These are phyloP conservation scores for Abrus precatorius DNA, from an alignment of 306 rosid species.

Conservation along the genomic window DNA sequence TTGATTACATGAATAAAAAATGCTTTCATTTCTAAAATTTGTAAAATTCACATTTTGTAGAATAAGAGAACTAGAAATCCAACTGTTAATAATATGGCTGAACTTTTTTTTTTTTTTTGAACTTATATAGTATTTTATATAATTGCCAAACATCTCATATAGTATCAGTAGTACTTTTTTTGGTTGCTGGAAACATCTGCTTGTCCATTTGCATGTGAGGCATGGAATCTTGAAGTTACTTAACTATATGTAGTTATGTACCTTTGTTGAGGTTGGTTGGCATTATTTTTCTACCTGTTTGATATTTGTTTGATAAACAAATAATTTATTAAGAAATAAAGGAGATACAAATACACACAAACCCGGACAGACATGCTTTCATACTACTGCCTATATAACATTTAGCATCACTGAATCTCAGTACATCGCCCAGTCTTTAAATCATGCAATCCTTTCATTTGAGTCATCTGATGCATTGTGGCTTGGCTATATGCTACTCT, in stretches of 20 bases:
- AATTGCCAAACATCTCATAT: constrained; percentile 9
- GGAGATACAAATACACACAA: too few species aligned
- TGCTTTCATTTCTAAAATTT: constrained; percentile 29
- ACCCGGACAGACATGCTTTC: too few species aligned
- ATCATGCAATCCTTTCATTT: constrained; percentile 31
- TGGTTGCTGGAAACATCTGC: constrained; percentile 40
- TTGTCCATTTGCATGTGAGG: constrained; percentile 7
- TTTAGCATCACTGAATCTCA: not conserved
- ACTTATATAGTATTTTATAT: constrained; percentile 15
- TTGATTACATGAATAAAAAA: constrained; percentile 11
- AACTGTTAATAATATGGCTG: constrained; percentile 18
- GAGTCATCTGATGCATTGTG: constrained; percentile 39
- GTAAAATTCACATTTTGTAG: constrained; percentile 4
- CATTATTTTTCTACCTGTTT: constrained; percentile 23
- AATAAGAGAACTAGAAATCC: constrained; percentile 30
- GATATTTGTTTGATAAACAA: not conserved
- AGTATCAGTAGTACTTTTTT: constrained; percentile 25
- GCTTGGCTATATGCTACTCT: constrained; percentile 33
- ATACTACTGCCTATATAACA: too few species aligned
- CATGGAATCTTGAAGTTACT: not conserved
- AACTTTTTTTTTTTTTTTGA: not conserved
- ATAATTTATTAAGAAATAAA: too few species aligned
- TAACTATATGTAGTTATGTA: not conserved
- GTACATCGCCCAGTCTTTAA: constrained; percentile 8
- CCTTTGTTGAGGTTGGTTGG: constrained; percentile 22